phyloP scores from a whole-genome alignment of 139 green algal genomes.

The Axilococcus clingmanii region DNA sequence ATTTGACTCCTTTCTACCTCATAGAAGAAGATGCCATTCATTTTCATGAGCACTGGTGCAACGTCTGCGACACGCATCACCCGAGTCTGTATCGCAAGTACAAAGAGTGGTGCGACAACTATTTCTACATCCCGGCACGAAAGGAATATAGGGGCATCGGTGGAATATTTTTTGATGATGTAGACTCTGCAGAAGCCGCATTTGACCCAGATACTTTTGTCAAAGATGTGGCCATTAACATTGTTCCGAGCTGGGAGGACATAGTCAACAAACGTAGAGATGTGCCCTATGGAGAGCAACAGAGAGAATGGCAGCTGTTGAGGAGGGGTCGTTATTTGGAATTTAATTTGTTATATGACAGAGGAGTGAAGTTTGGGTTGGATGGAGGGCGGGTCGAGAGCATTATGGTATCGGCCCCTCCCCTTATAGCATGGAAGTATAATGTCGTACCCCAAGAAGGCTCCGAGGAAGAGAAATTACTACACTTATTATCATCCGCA shows the following conservation, averaged over 20 bases:
- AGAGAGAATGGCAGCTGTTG: constrained; percentile 86
- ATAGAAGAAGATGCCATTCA: constrained; percentile 51
- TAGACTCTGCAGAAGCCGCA: constrained; percentile 27
- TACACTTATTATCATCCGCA: constrained; percentile 58
- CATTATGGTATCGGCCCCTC: constrained; percentile 94
- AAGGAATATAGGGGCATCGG: constrained; percentile 89
- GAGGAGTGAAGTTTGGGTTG: constrained; percentile 80
- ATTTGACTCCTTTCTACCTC: constrained; percentile 92
- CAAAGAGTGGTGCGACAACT: constrained; percentile 91
- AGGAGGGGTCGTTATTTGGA: constrained; percentile 84
- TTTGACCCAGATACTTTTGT: constrained; percentile 53
- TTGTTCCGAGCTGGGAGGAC: constrained; percentile 61
- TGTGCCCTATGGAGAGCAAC: constrained; percentile 44
- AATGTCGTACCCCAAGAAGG: constrained; percentile 49
- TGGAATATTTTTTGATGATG: constrained; percentile 96
- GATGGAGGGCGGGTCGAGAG: constrained; percentile 79
- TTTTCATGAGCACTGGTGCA: constrained; percentile 81
- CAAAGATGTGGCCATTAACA: constrained; percentile 43
- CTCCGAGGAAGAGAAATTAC: constrained; percentile 43
- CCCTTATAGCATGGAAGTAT: constrained; percentile 80
- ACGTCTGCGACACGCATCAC: constrained; percentile 64
- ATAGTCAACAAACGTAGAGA: constrained; percentile 45
- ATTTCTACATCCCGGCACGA: constrained; percentile 94
- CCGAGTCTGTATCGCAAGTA: constrained; percentile 60
- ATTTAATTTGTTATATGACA: constrained; percentile 98